Conservation (phyloP, 306 rosid species). For the Sphenostylis stenocarpa region DNA sequence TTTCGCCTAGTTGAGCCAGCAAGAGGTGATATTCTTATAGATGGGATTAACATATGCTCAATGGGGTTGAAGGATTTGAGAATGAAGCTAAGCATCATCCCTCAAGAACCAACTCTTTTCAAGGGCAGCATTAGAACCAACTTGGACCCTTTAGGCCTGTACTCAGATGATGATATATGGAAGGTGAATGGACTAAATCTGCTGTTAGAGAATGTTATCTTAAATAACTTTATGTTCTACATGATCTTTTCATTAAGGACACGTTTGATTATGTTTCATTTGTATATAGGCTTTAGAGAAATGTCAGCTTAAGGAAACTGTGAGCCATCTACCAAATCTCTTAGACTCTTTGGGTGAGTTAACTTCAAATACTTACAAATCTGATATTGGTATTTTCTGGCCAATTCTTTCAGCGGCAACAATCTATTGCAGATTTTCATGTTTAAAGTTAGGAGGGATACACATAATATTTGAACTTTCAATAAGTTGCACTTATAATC, state of each 20-base stretch:
- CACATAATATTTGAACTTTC: not conserved
- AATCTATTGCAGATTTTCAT: not conserved
- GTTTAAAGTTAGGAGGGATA: not conserved
- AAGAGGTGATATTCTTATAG: conserved; percentile 56
- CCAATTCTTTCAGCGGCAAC: not conserved
- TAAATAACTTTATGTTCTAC: not conserved
- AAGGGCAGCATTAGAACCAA: conserved; percentile 70
- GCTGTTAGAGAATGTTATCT: not conserved
- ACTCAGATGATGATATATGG: conserved; percentile 78
- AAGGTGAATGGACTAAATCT: conserved; percentile 43
- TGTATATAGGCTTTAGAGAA: conserved; percentile 62
- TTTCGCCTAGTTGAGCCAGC: conserved; percentile 80
- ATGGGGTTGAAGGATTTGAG: conserved; percentile 78
- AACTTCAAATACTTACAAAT: not conserved
- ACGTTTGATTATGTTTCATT: not conserved
- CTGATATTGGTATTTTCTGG: not conserved
- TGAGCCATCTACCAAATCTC: conserved; percentile 54
- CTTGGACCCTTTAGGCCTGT: conserved; percentile 63
- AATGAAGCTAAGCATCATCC: conserved; percentile 72
- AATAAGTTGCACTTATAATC: not conserved
- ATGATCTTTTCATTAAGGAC: not conserved
- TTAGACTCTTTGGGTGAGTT: conserved; percentile 70
- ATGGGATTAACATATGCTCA: conserved; percentile 63
- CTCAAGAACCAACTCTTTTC: conserved; percentile 89
- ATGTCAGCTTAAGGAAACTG: conserved; percentile 71